Percentiles rank a stretch among this genome's conserved stretches.
phyloP scores from a whole-genome alignment of 345 rosid species.

The Camelina hispida region DNA sequence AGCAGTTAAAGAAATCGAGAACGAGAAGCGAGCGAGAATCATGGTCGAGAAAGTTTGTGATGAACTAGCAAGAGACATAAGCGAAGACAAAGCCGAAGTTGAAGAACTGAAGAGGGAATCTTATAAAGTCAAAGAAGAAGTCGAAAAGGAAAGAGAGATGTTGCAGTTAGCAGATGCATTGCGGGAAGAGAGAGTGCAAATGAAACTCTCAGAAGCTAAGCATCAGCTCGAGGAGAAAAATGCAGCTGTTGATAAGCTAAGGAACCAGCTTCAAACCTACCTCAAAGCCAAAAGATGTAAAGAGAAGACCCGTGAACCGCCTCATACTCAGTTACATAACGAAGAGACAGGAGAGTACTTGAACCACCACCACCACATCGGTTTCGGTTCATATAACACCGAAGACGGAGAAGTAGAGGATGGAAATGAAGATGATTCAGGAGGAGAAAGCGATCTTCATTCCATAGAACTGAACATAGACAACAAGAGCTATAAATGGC shows the following conservation, averaged over 20 bases:
- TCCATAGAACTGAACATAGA: constrained; percentile 85
- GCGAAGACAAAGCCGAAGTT: constrained; percentile 65
- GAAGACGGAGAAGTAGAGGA: constrained; percentile 78
- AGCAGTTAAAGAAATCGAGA: constrained; percentile 81
- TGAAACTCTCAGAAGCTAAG: constrained; percentile 82
- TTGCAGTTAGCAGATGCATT: constrained; percentile 70
- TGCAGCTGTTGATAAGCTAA: constrained; percentile 77
- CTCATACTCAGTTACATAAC: constrained; percentile 46
- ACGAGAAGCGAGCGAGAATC: constrained; percentile 80
- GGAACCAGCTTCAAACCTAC: constrained; percentile 84
- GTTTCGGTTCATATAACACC: constrained; percentile 48
- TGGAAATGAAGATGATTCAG: constrained; percentile 62
- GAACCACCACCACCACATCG: constrained; percentile 41
- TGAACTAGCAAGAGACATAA: constrained; percentile 71
- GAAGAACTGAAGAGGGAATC: constrained; percentile 75
- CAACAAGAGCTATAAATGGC: constrained; percentile 72
- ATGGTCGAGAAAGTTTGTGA: constrained; percentile 85
- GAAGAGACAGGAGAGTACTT: constrained; percentile 65
- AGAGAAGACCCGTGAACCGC: constrained; percentile 59
- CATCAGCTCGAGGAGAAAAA: constrained; percentile 81
- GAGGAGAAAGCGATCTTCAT: constrained; percentile 82
- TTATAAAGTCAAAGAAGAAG: constrained; percentile 64
- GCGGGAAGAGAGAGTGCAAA: constrained; percentile 74
- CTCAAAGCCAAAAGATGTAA: constrained; percentile 66
- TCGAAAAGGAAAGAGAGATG: constrained; percentile 87